Percentiles rank a stretch among this genome's conserved stretches.
Conservation (phyloP, 768 basidiomycete genomes). For the Termitomyces eurrhizus region DNA sequence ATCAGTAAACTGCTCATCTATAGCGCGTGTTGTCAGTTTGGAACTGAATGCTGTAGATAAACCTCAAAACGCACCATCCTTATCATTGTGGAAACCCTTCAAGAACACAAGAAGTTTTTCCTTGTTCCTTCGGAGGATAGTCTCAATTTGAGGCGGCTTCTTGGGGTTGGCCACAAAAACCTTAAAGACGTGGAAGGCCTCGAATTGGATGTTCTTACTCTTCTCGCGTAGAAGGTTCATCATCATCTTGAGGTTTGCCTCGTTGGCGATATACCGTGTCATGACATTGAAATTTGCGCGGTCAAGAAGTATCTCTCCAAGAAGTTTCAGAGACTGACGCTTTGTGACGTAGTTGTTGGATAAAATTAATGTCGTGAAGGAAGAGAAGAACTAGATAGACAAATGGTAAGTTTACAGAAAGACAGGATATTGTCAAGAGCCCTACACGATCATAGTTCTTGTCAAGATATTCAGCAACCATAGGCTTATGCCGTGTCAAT, state of each 20-base stretch:
- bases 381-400: slow-evolving; percentile 80
- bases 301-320: slow-evolving; percentile 97
- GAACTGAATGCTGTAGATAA: neutral
- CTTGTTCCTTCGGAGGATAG: slow-evolving; percentile 88
- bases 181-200: slow-evolving; percentile 99
- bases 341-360: slow-evolving; percentile 99
- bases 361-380: slow-evolving; percentile 88
- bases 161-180: slow-evolving; percentile 99
- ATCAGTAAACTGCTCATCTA: slow-evolving; percentile 96
- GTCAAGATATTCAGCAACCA: slow-evolving; percentile 97
- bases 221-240: slow-evolving; percentile 98
- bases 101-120: slow-evolving; percentile 89
- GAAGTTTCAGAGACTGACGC: slow-evolving; percentile 94
- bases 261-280: slow-evolving; percentile 95
- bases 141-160: slow-evolving; percentile 94
- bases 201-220: slow-evolving; percentile 99
- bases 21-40: neutral
- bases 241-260: slow-evolving; percentile 99
- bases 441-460: slow-evolving; percentile 93
- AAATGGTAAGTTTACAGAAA: neutral
- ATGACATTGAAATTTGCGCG: slow-evolving; percentile 98
- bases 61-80: slow-evolving; percentile 67
- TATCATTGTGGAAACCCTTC: slow-evolving; percentile 95
- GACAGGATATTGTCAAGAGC: slow-evolving; percentile 3
- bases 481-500: slow-evolving; percentile 92